These are phyloP conservation scores for Platismatia glauca DNA, from an alignment of 495 filamentous ascomycete species.

Conservation along the genomic window DNA sequence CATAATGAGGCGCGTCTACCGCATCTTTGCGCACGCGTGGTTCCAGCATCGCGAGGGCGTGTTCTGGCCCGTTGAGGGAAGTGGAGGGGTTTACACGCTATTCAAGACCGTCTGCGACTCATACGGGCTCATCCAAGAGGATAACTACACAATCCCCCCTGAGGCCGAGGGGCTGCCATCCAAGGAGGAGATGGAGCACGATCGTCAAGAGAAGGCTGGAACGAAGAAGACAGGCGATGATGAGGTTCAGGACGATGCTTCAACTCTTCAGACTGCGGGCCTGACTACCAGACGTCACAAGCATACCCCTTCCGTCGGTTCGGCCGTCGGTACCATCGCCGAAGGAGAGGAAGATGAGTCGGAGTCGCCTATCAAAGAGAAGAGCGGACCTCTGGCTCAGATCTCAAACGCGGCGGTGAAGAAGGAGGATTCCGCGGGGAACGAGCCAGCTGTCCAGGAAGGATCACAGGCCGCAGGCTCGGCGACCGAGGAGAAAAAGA, in stretches of 20 bases:
- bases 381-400: constrained; percentile 12
- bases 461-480: neutral
- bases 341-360: constrained; percentile 61
- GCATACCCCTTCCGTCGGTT: constrained; percentile 66
- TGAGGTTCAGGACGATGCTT: constrained; percentile 24
- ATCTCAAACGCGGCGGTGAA: constrained; percentile 18
- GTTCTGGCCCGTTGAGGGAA: constrained; percentile 92
- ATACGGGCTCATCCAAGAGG: constrained; percentile 78
- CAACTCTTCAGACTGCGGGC: constrained; percentile 40
- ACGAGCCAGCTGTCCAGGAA: neutral
- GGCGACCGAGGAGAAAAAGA: neutral
- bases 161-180: constrained; percentile 66
- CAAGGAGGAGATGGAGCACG: constrained; percentile 11
- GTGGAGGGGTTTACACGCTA: constrained; percentile 81
- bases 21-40: constrained; percentile 98
- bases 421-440: constrained; percentile 8
- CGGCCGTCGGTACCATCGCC: constrained; percentile 58
- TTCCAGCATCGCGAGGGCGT: constrained; percentile 80
- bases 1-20: constrained; percentile 86
- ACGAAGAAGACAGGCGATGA: constrained; percentile 69
- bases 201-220: constrained; percentile 6
- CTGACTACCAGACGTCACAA: constrained; percentile 68
- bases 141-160: constrained; percentile 89
- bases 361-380: constrained; percentile 10
- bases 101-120: constrained; percentile 95